A percentile compares a stretch with the other conserved stretches of the same genome.
These are phyloP conservation scores for Punica granatum DNA, from an alignment of 345 rosid species.

Conservation along the genomic window DNA sequence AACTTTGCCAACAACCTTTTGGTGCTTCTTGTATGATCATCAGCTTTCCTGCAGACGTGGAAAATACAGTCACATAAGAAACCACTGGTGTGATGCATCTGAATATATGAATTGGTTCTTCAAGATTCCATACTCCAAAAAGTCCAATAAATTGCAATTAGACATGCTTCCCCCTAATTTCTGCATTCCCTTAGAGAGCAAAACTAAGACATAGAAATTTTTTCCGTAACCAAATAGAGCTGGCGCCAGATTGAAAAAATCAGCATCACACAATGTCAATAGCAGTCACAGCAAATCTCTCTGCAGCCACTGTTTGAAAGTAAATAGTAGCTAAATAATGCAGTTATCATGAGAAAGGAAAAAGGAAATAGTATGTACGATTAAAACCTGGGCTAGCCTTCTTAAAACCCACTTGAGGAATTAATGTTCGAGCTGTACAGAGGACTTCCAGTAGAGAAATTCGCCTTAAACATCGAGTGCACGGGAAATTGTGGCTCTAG, in stretches of 20 bases:
- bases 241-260: not conserved
- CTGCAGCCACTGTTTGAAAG: not conserved
- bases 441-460: not conserved
- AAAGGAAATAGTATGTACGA: not conserved
- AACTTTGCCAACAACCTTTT: not conserved
- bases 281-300: not conserved
- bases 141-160: too few species aligned
- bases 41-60: not conserved
- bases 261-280: not conserved
- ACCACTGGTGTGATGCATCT: not conserved
- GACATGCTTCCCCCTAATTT: not conserved
- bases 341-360: not conserved
- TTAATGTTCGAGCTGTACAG: not conserved
- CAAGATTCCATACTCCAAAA: not conserved
- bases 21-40: not conserved
- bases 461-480: constrained; percentile 21
- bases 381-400: not conserved
- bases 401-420: not conserved
- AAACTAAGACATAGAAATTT: not conserved
- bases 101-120: not conserved
- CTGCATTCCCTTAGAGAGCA: not conserved
- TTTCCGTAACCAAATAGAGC: too few species aligned
- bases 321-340: not conserved
- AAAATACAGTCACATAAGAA: not conserved
- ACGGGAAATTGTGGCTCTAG: constrained; percentile 53